A percentile compares a stretch with the other conserved stretches of the same genome.
phyloP scores from a whole-genome alignment of 129 eudicot species.

The Smallanthus sonchifolius region DNA sequence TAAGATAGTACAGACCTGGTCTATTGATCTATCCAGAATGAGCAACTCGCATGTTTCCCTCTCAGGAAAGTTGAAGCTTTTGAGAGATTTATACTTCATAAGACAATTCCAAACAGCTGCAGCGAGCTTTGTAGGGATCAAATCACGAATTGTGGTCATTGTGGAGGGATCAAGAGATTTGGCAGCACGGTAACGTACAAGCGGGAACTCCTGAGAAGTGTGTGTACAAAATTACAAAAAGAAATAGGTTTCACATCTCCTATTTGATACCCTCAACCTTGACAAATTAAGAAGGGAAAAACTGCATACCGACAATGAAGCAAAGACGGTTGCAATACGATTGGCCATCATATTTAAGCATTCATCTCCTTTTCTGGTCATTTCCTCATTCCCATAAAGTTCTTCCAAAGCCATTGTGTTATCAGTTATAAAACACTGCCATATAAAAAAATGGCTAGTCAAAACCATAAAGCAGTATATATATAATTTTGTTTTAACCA shows the following conservation, averaged over 20 bases:
- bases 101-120: slow-evolving; percentile 89
- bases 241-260: background rate
- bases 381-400: slow-evolving; percentile 75
- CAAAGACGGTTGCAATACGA: slow-evolving; percentile 89
- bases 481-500: background rate
- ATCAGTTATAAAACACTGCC: slow-evolving; percentile 80
- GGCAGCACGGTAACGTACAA: slow-evolving; percentile 95
- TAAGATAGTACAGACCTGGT: slow-evolving; percentile 52
- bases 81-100: slow-evolving; percentile 63
- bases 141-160: slow-evolving; percentile 84
- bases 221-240: background rate
- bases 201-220: slow-evolving; percentile 77
- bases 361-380: slow-evolving; percentile 58
- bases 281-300: slow-evolving; percentile 9
- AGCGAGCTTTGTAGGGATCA: slow-evolving; percentile 91
- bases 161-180: slow-evolving; percentile 81
- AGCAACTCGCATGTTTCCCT: slow-evolving; percentile 97
- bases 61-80: slow-evolving; percentile 65
- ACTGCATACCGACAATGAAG: slow-evolving; percentile 70
- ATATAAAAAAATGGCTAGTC: slow-evolving; percentile 9
- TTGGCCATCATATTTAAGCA: slow-evolving; percentile 74
- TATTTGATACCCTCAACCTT: background rate
- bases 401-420: slow-evolving; percentile 76
- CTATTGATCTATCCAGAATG: slow-evolving; percentile 81
- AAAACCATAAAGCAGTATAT: slow-evolving; percentile 17